Conservation (phyloP, 2,329 filamentous ascomycete genomes). For the Mycogone perniciosa region DNA sequence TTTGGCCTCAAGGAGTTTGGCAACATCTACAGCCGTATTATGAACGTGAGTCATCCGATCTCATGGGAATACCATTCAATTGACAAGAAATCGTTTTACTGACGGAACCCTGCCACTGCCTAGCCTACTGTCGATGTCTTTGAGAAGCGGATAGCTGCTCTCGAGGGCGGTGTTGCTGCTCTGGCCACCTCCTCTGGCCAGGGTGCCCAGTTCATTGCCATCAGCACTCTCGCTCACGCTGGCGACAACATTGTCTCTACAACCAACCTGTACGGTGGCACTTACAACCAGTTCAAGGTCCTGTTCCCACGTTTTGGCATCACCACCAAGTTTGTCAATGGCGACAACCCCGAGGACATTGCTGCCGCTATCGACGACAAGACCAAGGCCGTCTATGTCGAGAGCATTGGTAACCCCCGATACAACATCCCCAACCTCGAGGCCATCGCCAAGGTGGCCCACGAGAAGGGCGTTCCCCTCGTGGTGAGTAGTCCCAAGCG, state of each 20-base stretch:
- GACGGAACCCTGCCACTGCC: background rate
- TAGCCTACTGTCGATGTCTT: slow-evolving; percentile 92
- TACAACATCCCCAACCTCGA: slow-evolving; percentile 93
- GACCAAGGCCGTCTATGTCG: slow-evolving; percentile 87
- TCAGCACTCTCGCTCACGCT: slow-evolving; percentile 73
- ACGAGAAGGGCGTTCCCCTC: slow-evolving; percentile 58
- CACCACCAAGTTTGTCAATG: slow-evolving; percentile 77
- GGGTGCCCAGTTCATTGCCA: slow-evolving; percentile 85
- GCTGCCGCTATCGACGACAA: slow-evolving; percentile 79
- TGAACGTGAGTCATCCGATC: slow-evolving; percentile 59
- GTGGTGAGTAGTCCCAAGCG: slow-evolving; percentile 38
- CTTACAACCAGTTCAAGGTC: slow-evolving; percentile 97
- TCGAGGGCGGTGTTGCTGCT: slow-evolving; percentile 85
- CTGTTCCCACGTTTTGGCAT: slow-evolving; percentile 82
- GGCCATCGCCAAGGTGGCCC: slow-evolving; percentile 75
- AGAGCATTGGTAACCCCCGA: slow-evolving; percentile 88
- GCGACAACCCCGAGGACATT: slow-evolving; percentile 74
- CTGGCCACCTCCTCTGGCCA: slow-evolving; percentile 82
- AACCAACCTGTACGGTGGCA: slow-evolving; percentile 86
- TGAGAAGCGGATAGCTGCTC: slow-evolving; percentile 90
- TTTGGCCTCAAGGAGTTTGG: slow-evolving; percentile 96
- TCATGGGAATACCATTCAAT: background rate
- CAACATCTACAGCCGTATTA: slow-evolving; percentile 96
- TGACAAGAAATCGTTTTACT: background rate
- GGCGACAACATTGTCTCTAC: slow-evolving; percentile 94